phyloP scores from a whole-genome alignment of 257 asterid genomes.

The Linaria vulgaris region DNA sequence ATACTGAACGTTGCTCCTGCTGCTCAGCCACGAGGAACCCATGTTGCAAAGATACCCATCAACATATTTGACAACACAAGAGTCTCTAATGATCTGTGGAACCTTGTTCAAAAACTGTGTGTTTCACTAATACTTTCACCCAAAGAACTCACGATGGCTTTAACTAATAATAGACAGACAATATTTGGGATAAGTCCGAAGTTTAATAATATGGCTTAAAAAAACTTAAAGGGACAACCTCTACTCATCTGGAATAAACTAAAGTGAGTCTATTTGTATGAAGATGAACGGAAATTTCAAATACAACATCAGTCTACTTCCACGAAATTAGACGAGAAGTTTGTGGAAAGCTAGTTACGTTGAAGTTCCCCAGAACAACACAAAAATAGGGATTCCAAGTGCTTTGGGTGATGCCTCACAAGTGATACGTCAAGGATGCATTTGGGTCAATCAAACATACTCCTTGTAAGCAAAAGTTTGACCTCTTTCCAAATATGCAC shows the following conservation, averaged over 20 bases:
- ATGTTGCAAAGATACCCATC: slow-evolving; percentile 24
- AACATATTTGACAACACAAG: slow-evolving; percentile 26
- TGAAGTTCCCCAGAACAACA: slow-evolving; percentile 50
- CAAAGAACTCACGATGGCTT: slow-evolving; percentile 42
- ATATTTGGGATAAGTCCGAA: neutral
- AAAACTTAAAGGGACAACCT: no score
- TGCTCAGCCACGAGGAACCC: slow-evolving; percentile 19
- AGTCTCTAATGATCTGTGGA: no score
- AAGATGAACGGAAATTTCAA: no score
- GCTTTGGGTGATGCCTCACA: slow-evolving; percentile 66
- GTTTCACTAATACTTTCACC: slow-evolving; percentile 44
- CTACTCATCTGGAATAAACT: no score
- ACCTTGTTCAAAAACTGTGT: slow-evolving; percentile 32
- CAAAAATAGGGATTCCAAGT: slow-evolving; percentile 61
- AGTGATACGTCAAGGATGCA: slow-evolving; percentile 48
- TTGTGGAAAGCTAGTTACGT: no score
- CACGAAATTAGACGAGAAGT: no score
- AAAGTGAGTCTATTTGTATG: no score
- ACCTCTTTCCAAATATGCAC: slow-evolving; percentile 92
- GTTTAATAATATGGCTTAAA: neutral
- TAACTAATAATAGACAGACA: no score
- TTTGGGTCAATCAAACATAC: slow-evolving; percentile 53
- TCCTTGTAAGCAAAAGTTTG: slow-evolving; percentile 67
- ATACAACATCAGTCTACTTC: no score
- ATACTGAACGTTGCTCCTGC: slow-evolving; percentile 21